phyloP scores from a whole-genome alignment of 148 eudicot species.

The Rhododendron griersonianum region DNA sequence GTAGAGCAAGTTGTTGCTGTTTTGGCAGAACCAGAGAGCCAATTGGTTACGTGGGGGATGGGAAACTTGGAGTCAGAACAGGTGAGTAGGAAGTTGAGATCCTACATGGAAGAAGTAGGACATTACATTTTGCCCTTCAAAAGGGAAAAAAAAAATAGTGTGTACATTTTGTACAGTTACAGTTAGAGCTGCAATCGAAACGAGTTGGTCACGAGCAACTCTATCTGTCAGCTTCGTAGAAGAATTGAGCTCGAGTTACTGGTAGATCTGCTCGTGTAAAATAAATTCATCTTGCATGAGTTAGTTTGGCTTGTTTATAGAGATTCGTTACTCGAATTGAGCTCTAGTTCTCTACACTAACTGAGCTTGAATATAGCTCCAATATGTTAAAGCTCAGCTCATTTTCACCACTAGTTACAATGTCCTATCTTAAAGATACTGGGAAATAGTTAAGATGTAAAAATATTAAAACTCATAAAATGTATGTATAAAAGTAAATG shows the following conservation, averaged over 20 bases:
- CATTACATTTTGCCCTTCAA: no score
- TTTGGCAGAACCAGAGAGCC: background rate
- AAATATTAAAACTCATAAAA: no score
- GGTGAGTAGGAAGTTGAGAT: no score
- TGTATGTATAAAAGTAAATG: background rate
- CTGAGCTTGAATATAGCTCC: background rate
- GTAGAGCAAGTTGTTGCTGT: background rate
- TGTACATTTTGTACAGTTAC: no score
- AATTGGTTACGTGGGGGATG: background rate
- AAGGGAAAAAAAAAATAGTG: no score
- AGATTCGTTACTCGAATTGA: background rate
- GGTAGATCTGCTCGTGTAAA: background rate
- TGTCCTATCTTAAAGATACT: background rate
- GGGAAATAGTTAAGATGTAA: no score
- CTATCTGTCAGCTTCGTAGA: no score
- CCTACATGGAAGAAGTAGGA: no score
- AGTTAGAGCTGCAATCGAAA: background rate
- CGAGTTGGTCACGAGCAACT: no score
- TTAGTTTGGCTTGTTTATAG: background rate
- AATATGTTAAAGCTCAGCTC: background rate
- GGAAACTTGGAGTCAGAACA: background rate
- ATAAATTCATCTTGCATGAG: background rate
- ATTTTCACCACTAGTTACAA: background rate
- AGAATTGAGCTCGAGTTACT: background rate
- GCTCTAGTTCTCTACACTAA: background rate